Evolutionary conservation across 768 basidiomycete genomes (phyloP).

Genomic region (Paxillus ammoniavirescens): DNA sequence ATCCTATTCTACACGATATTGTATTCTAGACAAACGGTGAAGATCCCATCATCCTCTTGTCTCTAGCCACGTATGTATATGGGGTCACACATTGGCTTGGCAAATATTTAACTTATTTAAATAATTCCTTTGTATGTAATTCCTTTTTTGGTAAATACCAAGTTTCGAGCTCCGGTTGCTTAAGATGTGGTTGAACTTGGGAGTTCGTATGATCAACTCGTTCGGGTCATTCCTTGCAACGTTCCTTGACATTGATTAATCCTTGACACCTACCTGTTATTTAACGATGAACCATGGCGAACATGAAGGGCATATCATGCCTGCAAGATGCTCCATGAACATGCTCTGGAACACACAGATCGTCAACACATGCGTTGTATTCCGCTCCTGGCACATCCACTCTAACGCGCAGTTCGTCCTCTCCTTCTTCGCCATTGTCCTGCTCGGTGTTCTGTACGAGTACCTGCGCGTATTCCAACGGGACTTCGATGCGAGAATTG

Average conservation of each 20-base stretch:
- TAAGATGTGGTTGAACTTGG: too few species aligned
- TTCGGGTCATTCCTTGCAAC: neutral
- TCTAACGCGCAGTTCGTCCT: conserved; percentile 54
- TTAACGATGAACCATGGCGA: conserved; percentile 42
- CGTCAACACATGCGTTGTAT: conserved; percentile 79
- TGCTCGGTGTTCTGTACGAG: conserved; percentile 74
- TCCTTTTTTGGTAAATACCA: too few species aligned
- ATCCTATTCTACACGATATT: neutral
- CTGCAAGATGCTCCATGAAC: conserved; percentile 62
- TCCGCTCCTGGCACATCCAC: conserved; percentile 72
- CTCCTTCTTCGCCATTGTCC: conserved; percentile 64
- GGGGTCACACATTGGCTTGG: too few species aligned
- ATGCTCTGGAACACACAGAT: conserved; percentile 90
- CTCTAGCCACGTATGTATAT: too few species aligned
- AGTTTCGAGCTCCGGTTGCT: too few species aligned
- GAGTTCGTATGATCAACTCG: too few species aligned
- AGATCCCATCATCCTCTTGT: too few species aligned
- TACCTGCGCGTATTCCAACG: conserved; percentile 68
- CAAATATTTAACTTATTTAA: too few species aligned
- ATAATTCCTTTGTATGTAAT: too few species aligned
- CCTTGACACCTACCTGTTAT: neutral
- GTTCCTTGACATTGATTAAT: too few species aligned
- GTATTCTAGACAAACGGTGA: too few species aligned
- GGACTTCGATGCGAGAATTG: conserved; percentile 58
- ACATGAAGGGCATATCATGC: conserved; percentile 48